Evolutionary conservation across 305 asterid genomes (phyloP), one percentile per base, ranked within the genome.

Genomic region (Fraxinus sp.): DNA sequence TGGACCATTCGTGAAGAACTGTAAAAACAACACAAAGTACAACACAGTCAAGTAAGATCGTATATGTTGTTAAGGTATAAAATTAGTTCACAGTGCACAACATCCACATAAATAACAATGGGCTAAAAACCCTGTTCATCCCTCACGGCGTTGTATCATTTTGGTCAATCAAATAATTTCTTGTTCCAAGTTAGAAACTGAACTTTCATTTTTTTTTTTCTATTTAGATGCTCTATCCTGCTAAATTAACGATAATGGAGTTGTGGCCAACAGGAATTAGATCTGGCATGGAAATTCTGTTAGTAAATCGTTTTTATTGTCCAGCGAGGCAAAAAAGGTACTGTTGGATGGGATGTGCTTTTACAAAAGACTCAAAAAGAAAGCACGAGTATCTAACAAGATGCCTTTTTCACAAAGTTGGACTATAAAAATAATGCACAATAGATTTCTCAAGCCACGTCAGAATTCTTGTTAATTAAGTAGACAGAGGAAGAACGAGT

Each of bases 1-100:
- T 84, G 85, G 52, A 89, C 91, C 79, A 90, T 85, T 80, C 92
- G 80, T 22, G 92, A 88, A 74, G 92, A 90, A 76, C 92, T 90
- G 87, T 78, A 83, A 37, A 78, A 22, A 55, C 28, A 79, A 18
- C 71, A 70, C 46, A 26, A 36, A 9, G 26, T 14, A 77, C 46
- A 33, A 77, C 46, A 33, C 5, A 14, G 24, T 70, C 7, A 11
- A 71, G 24, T 1, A 5, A 32, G 22, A 66, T 10, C 18, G 20
- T 24, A 66, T 24, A 66, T 81, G 18, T 70, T 52, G 78, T 4
- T 20, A 16, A 79, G 37, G 33, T 82, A 28, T 22, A 59, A 20
- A 66, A 62, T 64, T 57, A 64, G 73, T 24, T 64, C 73, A 22
- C 35, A 66, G 74, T 28, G 36, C 11, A 26, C 72, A 62, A 22